phyloP scores from a whole-genome alignment of 2,329 filamentous ascomycete genomes.

The Nigrospora oryzae region DNA sequence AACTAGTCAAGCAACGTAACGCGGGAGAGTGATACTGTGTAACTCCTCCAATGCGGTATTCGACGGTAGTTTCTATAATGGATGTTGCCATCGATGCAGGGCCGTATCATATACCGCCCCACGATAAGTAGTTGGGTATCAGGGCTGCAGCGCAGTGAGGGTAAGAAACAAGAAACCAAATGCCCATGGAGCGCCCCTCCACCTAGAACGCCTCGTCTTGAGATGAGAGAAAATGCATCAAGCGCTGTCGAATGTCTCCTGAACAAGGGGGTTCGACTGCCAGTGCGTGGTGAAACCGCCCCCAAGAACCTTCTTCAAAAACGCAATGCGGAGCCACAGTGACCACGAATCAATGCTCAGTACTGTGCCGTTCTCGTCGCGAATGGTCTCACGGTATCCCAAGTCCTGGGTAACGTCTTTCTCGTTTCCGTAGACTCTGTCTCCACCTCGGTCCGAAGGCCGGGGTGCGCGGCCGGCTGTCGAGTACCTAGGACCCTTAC shows the following conservation, averaged over 20 bases:
- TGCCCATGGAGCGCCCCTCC: too few species aligned
- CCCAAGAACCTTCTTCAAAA: slow-evolving; percentile 38
- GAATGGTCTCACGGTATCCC: slow-evolving; percentile 43
- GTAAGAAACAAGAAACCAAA: too few species aligned
- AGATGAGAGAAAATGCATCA: neutral
- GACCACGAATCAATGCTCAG: slow-evolving; percentile 44
- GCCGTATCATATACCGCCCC: too few species aligned
- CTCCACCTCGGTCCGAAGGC: slow-evolving; percentile 33
- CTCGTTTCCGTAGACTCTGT: slow-evolving; percentile 29
- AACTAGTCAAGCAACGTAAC: too few species aligned
- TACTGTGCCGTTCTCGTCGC: slow-evolving; percentile 30
- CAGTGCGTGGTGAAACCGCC: slow-evolving; percentile 33
- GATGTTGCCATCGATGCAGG: too few species aligned
- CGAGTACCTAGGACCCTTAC: slow-evolving; percentile 46
- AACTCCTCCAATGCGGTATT: too few species aligned
- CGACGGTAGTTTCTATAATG: too few species aligned
- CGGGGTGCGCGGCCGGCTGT: slow-evolving; percentile 31
- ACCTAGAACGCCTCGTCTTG: too few species aligned
- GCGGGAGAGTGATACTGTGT: too few species aligned
- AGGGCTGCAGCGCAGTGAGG: too few species aligned
- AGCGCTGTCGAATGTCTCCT: slow-evolving; percentile 11
- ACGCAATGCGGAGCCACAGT: slow-evolving; percentile 36
- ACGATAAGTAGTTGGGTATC: too few species aligned
- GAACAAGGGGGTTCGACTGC: slow-evolving; percentile 27
- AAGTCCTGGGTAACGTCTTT: slow-evolving; percentile 33